A percentile compares a stretch with the other conserved stretches of the same genome.
Evolutionary conservation across 495 filamentous ascomycete genomes (phyloP).

Genomic region (Neurospora sp.): DNA sequence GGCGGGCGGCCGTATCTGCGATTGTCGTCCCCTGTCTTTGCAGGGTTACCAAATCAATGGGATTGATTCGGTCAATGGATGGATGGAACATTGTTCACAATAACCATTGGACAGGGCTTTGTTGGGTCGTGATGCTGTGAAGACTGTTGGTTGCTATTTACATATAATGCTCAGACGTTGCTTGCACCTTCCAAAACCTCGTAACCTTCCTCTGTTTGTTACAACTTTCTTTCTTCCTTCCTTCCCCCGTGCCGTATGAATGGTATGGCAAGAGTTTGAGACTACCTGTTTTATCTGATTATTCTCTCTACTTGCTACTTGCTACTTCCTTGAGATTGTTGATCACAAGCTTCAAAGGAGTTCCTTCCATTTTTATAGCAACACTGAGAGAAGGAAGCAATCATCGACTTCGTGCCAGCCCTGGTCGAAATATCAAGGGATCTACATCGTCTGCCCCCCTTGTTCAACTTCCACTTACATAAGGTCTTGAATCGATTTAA

Average conservation of each 20-base stretch:
- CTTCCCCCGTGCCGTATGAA: neutral
- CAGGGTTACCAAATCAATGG: neutral
- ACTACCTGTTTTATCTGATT: neutral
- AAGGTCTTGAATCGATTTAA: neutral
- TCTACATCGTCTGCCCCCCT: neutral
- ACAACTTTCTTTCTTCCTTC: neutral
- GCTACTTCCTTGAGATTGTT: neutral
- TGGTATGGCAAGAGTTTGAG: neutral
- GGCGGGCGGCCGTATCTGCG: neutral
- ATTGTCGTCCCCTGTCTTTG: neutral
- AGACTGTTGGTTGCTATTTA: neutral
- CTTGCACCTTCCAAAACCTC: neutral
- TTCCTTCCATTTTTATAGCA: neutral
- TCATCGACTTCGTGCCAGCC: neutral
- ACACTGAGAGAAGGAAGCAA: neutral
- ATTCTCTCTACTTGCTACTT: neutral
- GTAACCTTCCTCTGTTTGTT: neutral
- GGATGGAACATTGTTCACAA: neutral
- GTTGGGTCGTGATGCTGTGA: neutral
- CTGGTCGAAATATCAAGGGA: neutral
- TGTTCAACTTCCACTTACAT: neutral
- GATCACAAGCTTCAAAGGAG: neutral
- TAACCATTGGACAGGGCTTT: neutral
- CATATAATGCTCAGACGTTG: neutral
- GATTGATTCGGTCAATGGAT: neutral